phyloP scores from a whole-genome alignment of 176 grass and related monocot genomes.

The Bonia amplexicaulis region DNA sequence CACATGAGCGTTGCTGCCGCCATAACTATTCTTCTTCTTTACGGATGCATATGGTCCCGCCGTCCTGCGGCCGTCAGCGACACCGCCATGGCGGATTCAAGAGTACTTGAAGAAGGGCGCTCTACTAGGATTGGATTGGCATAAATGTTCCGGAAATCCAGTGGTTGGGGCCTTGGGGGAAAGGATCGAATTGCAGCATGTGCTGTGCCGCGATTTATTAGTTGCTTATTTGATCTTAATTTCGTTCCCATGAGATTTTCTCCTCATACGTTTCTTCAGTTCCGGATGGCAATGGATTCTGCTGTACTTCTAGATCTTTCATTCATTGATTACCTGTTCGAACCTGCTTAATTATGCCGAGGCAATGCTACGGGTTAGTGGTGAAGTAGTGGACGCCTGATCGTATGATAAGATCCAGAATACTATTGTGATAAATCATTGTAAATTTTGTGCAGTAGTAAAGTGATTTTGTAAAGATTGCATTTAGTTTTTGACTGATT shows the following conservation, averaged over 20 bases:
- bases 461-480: too few species aligned
- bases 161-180: not conserved
- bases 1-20: conserved; percentile 40
- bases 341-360: not conserved
- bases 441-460: too few species aligned
- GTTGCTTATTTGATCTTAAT: not conserved
- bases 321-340: not conserved
- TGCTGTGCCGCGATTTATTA: not conserved
- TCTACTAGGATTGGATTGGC: conserved; percentile 6
- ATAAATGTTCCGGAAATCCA: conserved; percentile 11
- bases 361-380: not conserved
- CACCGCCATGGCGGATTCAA: conserved; percentile 28
- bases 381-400: not conserved
- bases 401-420: too few species aligned
- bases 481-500: too few species aligned
- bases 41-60: conserved; percentile 40
- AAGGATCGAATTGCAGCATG: not conserved
- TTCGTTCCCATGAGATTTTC: not conserved
- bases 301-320: not conserved
- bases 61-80: conserved; percentile 4
- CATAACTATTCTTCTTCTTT: conserved; percentile 35
- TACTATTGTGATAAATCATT: too few species aligned
- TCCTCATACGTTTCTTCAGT: not conserved
- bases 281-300: not conserved
- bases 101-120: not conserved